A percentile compares a stretch with the other conserved stretches of the same genome.
phyloP scores from a whole-genome alignment of 306 rosid species.

The Quercus wislizeni region DNA sequence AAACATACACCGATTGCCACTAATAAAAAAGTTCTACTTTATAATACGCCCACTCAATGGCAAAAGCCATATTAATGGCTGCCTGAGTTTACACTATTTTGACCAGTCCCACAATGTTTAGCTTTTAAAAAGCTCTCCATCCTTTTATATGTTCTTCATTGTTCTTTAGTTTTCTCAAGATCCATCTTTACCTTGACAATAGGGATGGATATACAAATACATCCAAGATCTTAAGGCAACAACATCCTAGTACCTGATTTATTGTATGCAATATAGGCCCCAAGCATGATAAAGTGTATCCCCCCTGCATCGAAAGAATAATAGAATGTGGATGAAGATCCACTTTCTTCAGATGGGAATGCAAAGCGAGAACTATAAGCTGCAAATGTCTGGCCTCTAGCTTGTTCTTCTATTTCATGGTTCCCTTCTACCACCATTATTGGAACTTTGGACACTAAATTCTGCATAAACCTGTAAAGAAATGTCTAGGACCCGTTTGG shows the following conservation, averaged over 20 bases:
- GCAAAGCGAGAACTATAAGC: slow-evolving; percentile 92
- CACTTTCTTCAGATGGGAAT: slow-evolving; percentile 82
- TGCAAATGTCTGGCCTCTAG: slow-evolving; percentile 43
- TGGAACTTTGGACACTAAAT: slow-evolving; percentile 68
- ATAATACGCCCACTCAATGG: neutral
- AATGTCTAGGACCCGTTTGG: neutral
- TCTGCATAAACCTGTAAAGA: slow-evolving; percentile 78
- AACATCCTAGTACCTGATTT: slow-evolving; percentile 42
- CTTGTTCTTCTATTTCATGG: slow-evolving; percentile 79
- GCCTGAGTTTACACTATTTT: neutral
- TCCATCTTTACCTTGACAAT: neutral
- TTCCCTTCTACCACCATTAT: slow-evolving; percentile 88
- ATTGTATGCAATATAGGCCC: slow-evolving; percentile 58
- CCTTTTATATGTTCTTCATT: neutral
- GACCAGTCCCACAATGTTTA: neutral
- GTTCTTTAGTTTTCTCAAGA: neutral
- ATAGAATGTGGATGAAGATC: slow-evolving; percentile 72
- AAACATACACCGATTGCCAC: neutral
- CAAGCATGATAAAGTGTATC: slow-evolving; percentile 86
- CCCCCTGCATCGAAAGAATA: slow-evolving; percentile 90
- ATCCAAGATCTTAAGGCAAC: neutral
- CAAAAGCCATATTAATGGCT: neutral
- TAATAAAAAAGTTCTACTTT: neutral
- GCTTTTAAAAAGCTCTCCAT: neutral
- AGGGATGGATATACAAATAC: neutral